phyloP scores from a whole-genome alignment of 257 asterid genomes.

The Petrea volubilis region DNA sequence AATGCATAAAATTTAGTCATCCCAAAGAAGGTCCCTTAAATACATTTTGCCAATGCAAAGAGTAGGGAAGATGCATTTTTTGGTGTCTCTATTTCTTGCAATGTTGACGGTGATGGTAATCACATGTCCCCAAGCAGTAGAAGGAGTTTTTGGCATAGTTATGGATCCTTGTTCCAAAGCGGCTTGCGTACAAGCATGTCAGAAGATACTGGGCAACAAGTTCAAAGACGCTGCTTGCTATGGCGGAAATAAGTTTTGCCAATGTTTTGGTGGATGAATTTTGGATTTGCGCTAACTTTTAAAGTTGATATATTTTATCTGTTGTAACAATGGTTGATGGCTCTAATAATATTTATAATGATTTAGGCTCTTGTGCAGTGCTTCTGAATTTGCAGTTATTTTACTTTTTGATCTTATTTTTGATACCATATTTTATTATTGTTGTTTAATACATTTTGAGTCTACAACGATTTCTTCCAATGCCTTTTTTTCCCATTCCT shows the following conservation, averaged over 20 bases:
- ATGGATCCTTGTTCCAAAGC: constrained; percentile 4
- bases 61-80: background rate
- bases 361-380: background rate
- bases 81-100: background rate
- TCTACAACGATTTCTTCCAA: too few relatives aligned
- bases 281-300: too few relatives aligned
- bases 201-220: background rate
- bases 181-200: constrained; percentile 20
- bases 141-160: background rate
- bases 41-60: background rate
- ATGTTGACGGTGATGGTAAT: background rate
- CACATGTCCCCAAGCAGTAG: background rate
- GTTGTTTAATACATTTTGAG: too few relatives aligned
- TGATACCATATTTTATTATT: too few relatives aligned
- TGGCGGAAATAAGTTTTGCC: constrained; percentile 19
- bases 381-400: background rate
- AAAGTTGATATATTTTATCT: too few relatives aligned
- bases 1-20: background rate
- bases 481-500: too few relatives aligned
- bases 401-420: background rate
- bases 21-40: background rate
- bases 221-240: constrained; percentile 14
- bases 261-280: constrained; percentile 22
- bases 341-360: background rate
- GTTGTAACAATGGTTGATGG: background rate